These are phyloP conservation scores for Yamadazyma takamatsuzukensis DNA, from an alignment of 805 yeast species.

Conservation along the genomic window DNA sequence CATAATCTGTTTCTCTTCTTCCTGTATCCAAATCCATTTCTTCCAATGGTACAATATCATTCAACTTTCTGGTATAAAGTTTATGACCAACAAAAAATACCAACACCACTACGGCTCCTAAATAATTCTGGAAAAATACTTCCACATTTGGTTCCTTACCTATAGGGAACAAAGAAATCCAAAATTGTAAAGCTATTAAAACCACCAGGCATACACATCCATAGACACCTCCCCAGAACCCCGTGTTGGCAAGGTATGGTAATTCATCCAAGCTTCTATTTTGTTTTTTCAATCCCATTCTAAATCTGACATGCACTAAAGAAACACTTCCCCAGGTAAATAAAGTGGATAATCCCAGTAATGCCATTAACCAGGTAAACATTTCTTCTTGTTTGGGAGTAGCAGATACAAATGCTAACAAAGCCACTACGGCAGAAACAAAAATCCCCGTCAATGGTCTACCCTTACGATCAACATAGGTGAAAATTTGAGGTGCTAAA, in stretches of 20 bases:
- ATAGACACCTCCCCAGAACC: slow-evolving; percentile 27
- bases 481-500: slow-evolving; percentile 32
- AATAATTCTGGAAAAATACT: slow-evolving; percentile 53
- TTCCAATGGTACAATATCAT: slow-evolving; percentile 33
- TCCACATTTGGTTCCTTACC: slow-evolving; percentile 27
- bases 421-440: slow-evolving; percentile 30
- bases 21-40: slow-evolving; percentile 62
- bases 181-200: slow-evolving; percentile 30
- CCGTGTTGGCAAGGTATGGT: slow-evolving; percentile 53
- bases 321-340: slow-evolving; percentile 35
- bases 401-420: slow-evolving; percentile 39
- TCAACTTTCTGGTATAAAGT: slow-evolving; percentile 38
- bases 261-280: slow-evolving; percentile 45
- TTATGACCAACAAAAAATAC: slow-evolving; percentile 53
- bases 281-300: slow-evolving; percentile 28
- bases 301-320: slow-evolving; percentile 30
- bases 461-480: slow-evolving; percentile 37
- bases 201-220: slow-evolving; percentile 16
- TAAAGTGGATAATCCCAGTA: slow-evolving; percentile 33
- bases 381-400: slow-evolving; percentile 34
- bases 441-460: slow-evolving; percentile 38
- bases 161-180: slow-evolving; percentile 32
- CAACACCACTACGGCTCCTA: slow-evolving; percentile 45
- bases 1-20: slow-evolving; percentile 54
- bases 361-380: slow-evolving; percentile 33